phyloP scores from a whole-genome alignment of 73 alveolate species.

The Stentor coeruleus region DNA sequence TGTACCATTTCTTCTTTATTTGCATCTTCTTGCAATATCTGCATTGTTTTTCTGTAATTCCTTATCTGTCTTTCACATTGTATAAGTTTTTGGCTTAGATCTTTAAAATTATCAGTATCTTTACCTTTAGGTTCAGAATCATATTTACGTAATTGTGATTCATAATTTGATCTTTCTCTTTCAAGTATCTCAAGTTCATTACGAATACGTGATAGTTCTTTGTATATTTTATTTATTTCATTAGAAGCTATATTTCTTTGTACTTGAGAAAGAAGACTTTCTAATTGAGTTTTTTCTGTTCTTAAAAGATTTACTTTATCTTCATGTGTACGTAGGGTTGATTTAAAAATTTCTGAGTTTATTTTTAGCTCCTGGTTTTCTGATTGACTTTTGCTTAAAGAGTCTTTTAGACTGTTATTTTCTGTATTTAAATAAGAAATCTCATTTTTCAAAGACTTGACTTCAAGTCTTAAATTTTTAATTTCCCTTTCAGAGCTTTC shows the following conservation, averaged over 20 bases:
- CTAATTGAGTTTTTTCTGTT: neutral
- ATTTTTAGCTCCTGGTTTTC: neutral
- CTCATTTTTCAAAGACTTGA: too few species aligned
- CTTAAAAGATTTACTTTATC: neutral
- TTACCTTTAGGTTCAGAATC: neutral
- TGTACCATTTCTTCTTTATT: neutral
- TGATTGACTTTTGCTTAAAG: neutral
- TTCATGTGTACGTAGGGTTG: neutral
- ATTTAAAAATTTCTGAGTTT: neutral
- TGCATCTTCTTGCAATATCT: neutral
- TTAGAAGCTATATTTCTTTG: neutral
- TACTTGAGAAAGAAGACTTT: neutral
- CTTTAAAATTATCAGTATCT: neutral
- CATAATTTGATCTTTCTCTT: constrained; percentile 20
- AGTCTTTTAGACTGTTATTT: neutral
- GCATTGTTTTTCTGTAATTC: neutral
- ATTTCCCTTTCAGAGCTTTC: neutral
- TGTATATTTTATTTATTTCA: neutral
- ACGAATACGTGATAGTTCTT: neutral
- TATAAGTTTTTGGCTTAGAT: neutral
- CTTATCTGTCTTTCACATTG: neutral
- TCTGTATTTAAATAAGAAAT: neutral
- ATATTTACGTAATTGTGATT: neutral
- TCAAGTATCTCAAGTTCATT: constrained; percentile 11
- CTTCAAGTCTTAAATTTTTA: neutral